Base-by-base conservation (phyloP, 352 stramenopile genomes). In the Phytopythium oedochilum region DNA sequence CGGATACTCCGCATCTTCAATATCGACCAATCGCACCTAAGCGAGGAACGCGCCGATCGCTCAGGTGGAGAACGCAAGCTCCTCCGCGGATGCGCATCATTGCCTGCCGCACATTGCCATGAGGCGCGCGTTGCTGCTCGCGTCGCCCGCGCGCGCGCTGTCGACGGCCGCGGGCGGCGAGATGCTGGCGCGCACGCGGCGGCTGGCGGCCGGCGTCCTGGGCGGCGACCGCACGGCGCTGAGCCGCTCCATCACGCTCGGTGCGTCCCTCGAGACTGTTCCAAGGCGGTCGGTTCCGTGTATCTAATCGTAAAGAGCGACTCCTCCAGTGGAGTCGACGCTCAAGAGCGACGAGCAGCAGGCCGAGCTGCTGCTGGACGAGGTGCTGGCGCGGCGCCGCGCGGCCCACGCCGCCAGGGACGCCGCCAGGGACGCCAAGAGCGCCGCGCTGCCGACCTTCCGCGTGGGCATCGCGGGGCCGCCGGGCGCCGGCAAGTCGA, bases 401-500 rank as follows among this genome's bases (percentile, higher is more conserved):
- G 83, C 70, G 18, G 54, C 55, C 26, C 67, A 67, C 53, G 61
- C 69, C 46, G 54, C 63, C 29, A n/a, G n/a, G n/a, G n/a, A n/a
- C n/a, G n/a, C n/a, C n/a, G n/a, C n/a, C n/a, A n/a, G n/a, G n/a
- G 44, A 69, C 54, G 17, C 47, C 59, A 60, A 53, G 12, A 26
- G 58, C 23, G 51, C 63, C 57, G 38, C 49, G 42, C 55, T 81
- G 23, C 60, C 78, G 29, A 87, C 83, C 25, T 94, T 98, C 55
- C 83, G 92, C 28, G 57, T 98, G 2, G 92, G 92, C 23, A 97
- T 98, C 50, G 89, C 87, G 2, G 93, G 92, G 0, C 89, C 92
- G 20, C 93, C 92, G 3, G 92, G 94, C n/a, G 95, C 92, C n/a
- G 97, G 97, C 54, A 99, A 99, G 63, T 97, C 80, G 36, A 98